Base-by-base conservation (phyloP, 805 yeast genomes). In the Suhomyces vadensis region DNA sequence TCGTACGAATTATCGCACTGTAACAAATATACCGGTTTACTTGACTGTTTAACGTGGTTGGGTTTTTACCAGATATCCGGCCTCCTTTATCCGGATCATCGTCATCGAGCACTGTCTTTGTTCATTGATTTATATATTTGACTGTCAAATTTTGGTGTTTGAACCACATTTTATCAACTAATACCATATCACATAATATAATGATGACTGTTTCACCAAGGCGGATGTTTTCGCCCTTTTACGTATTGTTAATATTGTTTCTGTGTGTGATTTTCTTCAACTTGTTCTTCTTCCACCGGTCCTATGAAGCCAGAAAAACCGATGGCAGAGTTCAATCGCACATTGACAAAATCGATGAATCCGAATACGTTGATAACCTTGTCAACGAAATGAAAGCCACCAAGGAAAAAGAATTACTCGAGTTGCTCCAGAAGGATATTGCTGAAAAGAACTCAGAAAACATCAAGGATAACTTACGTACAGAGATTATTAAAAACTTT, bases 191-290 rank as follows among this genome's bases (percentile, higher is more conserved):
- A 8, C 10, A 29, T 14, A 29, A 13, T 29, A 29, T 3, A 17
- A 31, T 40, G 37, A 14, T 40, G 19, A 14, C 22, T n/a, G 11
- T 42, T 10, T 35, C 44, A 22, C 52, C 52, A n/a, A 29, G 52
- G 39, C 40, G 48, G 41, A 41, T 39, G 35, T 37, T 39, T 33
- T 46, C 48, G 20, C 52, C 52, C n/a, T 46, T 42, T 31, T 45
- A 39, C 21, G 37, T 48, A 26, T 33, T 48, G 31, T 23, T 40
- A 3, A n/a, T 39, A n/a, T 24, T 45, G 19, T 40, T 48, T 27
- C 21, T 43, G 26, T 31, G 35, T 33, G 41, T 48, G 23, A 35
- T 48, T 9, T 29, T 45, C 23, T 42, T 45, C 39, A 45, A 48
- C 37, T n/a, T 45, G 16, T 22, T 45, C 17, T 35, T 45, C 27